Conservation (phyloP, 2,329 filamentous ascomycete species). For the Microsporum canis region DNA sequence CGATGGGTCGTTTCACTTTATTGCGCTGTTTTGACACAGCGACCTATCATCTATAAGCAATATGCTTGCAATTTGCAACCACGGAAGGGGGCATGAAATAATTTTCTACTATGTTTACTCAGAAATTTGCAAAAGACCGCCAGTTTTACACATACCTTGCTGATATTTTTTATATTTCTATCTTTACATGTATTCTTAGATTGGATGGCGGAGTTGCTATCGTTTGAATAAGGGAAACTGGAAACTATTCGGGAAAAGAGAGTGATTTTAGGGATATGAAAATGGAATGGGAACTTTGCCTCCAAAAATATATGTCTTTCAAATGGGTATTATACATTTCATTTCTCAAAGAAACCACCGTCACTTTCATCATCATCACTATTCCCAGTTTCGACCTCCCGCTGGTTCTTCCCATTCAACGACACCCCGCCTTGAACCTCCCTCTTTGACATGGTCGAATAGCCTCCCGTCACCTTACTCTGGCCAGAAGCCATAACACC, state of each 20-base stretch:
- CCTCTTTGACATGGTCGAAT: neutral
- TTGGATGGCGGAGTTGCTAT: neutral
- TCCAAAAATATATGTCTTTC: neutral
- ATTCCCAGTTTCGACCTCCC: conserved; percentile 8
- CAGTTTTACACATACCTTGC: neutral
- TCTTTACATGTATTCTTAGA: neutral
- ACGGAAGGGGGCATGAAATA: neutral
- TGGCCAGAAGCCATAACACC: neutral
- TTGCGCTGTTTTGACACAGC: neutral
- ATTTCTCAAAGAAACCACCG: conserved; percentile 18
- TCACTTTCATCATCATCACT: conserved; percentile 16
- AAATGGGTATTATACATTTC: neutral
- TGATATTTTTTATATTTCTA: neutral
- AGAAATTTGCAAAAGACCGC: neutral
- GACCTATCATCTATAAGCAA: neutral
- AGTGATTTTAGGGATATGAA: neutral
- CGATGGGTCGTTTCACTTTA: neutral
- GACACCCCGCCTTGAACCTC: neutral
- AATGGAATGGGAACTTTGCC: neutral
- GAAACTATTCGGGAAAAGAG: neutral
- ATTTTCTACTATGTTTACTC: neutral
- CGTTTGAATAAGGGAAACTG: neutral
- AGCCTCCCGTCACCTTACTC: neutral
- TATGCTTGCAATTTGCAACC: neutral
- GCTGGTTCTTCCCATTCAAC: neutral